phyloP scores from a whole-genome alignment of 202 grass and related monocot species.

The Panicum virgatum region DNA sequence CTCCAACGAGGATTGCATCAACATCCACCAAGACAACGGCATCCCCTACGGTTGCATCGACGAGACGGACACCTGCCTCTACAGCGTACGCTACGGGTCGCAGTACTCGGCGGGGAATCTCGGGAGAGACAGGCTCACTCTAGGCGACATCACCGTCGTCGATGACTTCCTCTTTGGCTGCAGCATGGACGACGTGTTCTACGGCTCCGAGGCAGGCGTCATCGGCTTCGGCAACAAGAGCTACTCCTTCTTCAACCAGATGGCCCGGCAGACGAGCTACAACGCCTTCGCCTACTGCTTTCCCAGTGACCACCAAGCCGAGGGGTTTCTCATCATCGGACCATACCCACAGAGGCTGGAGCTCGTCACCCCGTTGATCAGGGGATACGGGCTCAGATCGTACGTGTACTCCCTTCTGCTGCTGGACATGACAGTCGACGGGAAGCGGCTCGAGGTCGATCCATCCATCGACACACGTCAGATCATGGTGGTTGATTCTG shows the following conservation, averaged over 20 bases:
- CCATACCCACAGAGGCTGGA: background rate
- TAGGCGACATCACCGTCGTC: background rate
- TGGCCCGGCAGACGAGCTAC: conserved; percentile 16
- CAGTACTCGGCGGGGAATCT: conserved; percentile 13
- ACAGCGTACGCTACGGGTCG: conserved; percentile 24
- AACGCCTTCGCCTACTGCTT: conserved; percentile 41
- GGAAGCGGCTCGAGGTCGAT: conserved; percentile 18
- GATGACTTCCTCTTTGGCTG: conserved; percentile 38
- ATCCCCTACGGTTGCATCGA: conserved; percentile 29
- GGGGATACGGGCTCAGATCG: background rate
- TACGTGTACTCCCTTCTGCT: conserved; percentile 17
- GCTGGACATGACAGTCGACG: conserved; percentile 34
- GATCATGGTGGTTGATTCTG: conserved; percentile 32
- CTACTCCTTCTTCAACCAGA: conserved; percentile 38
- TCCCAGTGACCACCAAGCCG: background rate
- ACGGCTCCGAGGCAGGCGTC: background rate
- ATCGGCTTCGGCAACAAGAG: conserved; percentile 19
- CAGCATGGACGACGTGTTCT: background rate
- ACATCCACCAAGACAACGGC: background rate
- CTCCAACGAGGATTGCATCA: background rate
- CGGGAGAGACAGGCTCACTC: conserved; percentile 14
- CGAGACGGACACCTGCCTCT: conserved; percentile 39
- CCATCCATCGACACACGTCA: background rate
- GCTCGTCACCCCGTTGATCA: background rate
- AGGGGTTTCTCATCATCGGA: conserved; percentile 29